Conservation (phyloP, 2,329 filamentous ascomycete genomes). For the Alternaria ventricosa region DNA sequence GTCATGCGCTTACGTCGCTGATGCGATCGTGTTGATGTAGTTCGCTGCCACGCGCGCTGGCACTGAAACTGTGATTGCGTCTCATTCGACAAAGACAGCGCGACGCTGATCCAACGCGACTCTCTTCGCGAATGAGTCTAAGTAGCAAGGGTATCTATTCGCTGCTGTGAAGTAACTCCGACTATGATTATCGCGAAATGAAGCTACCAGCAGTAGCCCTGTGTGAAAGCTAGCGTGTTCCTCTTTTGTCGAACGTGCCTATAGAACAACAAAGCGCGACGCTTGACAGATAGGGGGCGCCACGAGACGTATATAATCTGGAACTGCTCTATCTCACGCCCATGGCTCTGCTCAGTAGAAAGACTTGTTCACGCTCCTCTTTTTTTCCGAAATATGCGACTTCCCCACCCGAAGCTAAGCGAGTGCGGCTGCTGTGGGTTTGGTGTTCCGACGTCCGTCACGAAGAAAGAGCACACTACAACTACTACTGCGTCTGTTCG, state of each 20-base stretch:
- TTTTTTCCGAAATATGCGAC: neutral
- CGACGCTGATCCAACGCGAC: neutral
- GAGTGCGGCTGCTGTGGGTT: neutral
- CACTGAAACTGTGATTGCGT: neutral
- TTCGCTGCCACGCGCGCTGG: neutral
- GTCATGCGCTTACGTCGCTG: neutral
- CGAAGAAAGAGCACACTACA: too few species aligned
- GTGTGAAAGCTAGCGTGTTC: neutral
- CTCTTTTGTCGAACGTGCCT: neutral
- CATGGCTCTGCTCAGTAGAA: neutral
- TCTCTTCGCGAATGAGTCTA: neutral
- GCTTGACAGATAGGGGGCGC: neutral
- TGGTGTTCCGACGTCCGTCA: too few species aligned
- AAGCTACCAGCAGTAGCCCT: constrained; percentile 2
- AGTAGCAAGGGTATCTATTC: neutral
- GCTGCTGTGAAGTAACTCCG: constrained; percentile 1
- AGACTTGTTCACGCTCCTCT: neutral
- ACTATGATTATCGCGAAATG: neutral
- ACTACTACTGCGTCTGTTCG: too few species aligned
- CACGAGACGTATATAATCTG: neutral
- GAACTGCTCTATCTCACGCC: neutral
- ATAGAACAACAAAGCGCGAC: neutral
- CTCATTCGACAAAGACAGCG: neutral
- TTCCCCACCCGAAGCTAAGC: neutral
- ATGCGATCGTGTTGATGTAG: neutral